Conservation (phyloP, 2,329 filamentous ascomycete genomes). For the Aspergillus japonicus region DNA sequence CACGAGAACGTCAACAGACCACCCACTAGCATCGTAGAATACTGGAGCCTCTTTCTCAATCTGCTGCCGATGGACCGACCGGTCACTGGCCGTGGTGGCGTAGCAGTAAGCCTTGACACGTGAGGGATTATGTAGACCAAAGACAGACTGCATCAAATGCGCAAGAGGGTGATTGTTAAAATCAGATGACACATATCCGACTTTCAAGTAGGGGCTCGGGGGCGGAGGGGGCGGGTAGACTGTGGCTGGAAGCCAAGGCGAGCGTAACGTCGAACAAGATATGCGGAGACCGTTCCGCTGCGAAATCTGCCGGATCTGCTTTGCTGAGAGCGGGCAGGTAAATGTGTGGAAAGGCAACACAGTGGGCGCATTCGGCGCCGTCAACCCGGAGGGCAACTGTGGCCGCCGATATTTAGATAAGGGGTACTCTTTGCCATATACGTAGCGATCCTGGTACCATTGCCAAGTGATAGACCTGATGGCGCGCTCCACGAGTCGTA, state of each 20-base stretch:
- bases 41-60: slow-evolving; percentile 91
- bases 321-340: slow-evolving; percentile 86
- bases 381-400: slow-evolving; percentile 68
- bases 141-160: slow-evolving; percentile 98
- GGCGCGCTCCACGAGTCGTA: slow-evolving; percentile 80
- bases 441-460: slow-evolving; percentile 83
- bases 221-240: slow-evolving; percentile 85
- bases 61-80: slow-evolving; percentile 82
- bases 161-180: slow-evolving; percentile 98
- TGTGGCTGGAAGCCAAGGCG: slow-evolving; percentile 77
- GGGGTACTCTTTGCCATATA: slow-evolving; percentile 58
- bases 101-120: slow-evolving; percentile 89
- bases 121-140: slow-evolving; percentile 76
- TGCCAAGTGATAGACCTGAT: slow-evolving; percentile 75
- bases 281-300: slow-evolving; percentile 92
- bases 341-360: slow-evolving; percentile 98
- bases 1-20: slow-evolving; percentile 80
- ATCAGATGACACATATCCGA: slow-evolving; percentile 96
- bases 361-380: slow-evolving; percentile 84
- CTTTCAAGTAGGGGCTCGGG: slow-evolving; percentile 77
- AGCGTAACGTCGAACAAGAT: slow-evolving; percentile 80
- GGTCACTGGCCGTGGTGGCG: slow-evolving; percentile 88
- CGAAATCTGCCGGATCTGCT: slow-evolving; percentile 89
- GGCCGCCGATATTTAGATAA: slow-evolving; percentile 67
- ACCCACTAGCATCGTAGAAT: slow-evolving; percentile 83